Evolutionary conservation across 2,329 filamentous ascomycete species (phyloP).

Genomic region (Colletotrichum gigasporum): DNA sequence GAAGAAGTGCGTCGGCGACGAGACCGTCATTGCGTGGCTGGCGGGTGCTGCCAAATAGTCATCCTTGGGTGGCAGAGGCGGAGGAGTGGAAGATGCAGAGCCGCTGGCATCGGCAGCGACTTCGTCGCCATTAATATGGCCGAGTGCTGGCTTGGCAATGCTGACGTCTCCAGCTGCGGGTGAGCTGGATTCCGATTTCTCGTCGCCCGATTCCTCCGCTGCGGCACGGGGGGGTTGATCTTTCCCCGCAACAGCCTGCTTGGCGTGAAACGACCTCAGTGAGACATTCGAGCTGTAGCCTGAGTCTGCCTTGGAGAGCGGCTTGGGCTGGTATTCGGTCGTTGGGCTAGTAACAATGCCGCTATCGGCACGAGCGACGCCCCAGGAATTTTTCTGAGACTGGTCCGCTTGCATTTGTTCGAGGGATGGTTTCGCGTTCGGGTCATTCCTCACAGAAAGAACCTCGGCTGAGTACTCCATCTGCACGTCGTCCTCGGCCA

Average conservation of each 20-base stretch:
- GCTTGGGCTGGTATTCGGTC: slow-evolving; percentile 49
- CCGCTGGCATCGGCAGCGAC: slow-evolving; percentile 22
- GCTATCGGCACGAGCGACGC: slow-evolving; percentile 55
- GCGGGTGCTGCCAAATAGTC: background rate
- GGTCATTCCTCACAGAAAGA: slow-evolving; percentile 52
- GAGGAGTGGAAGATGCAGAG: slow-evolving; percentile 38
- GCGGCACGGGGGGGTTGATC: background rate
- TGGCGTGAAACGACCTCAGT: slow-evolving; percentile 59
- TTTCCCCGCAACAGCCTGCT: slow-evolving; percentile 35
- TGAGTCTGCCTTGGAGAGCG: slow-evolving; percentile 67
- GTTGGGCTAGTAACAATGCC: slow-evolving; percentile 58
- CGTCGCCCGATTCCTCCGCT: slow-evolving; percentile 18
- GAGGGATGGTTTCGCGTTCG: slow-evolving; percentile 51
- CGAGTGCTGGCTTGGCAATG: slow-evolving; percentile 1
- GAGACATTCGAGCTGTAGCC: slow-evolving; percentile 71
- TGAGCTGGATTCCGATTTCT: slow-evolving; percentile 6
- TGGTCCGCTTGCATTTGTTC: slow-evolving; percentile 32
- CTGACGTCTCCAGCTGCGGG: slow-evolving; percentile 18
- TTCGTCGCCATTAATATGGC: background rate
- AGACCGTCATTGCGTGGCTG: slow-evolving; percentile 3
- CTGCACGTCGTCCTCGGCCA: slow-evolving; percentile 46
- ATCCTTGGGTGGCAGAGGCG: slow-evolving; percentile 49
- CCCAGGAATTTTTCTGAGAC: slow-evolving; percentile 34
- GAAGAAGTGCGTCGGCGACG: slow-evolving; percentile 23
- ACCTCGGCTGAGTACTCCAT: slow-evolving; percentile 47